Evolutionary conservation across 768 basidiomycete genomes (phyloP), one percentile per base, ranked within the genome.

Genomic region (Hemileccinum impolitum): DNA sequence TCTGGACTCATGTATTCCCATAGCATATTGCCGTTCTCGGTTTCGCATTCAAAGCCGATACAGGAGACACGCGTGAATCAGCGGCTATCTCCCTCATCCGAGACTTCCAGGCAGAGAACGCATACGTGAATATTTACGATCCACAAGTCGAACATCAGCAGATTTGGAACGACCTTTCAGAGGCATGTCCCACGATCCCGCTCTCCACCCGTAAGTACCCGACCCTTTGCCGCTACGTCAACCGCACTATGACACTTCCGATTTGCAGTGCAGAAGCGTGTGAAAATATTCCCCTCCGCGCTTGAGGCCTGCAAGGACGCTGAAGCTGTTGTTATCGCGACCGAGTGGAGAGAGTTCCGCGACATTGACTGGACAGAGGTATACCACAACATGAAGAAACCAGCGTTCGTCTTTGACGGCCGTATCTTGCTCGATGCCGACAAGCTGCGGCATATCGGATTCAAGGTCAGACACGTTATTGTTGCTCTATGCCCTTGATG

Each of bases 11-110:
- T 45, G 15, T 30, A 25, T 50, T 56, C 39, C 28, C 26, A 35
- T 66, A 85, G 93, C 84, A 84, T 63, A 94, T 99, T 61, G 91
- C 96, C 38, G 90, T 99, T 39, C 84, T 99, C 37, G 95, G 95
- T 11, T 99, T 97, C 69, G 96, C 95, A 4, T 97, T 97, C 85
- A 97, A 97, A 77, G 95, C 96, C 37, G 94, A 98, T 69, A 99
- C 96, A 12, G 96, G 96, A 52, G 96, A 99, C 68, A 99, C 96
- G 34, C 93, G 96, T 68, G 96, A 98, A 74, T 94, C 93, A 3
- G 85, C 96, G 25, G 82, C 96, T 15, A 97, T 97, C 71, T 87
- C 91, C 26, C 82, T 99, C 57, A 86, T 95, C 72, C 85, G 84
- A 59, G 86, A 97, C 76, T 99, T 99, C 83, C 79, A 84, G 59